Evolutionary conservation across 352 stramenopile genomes (phyloP), one percentile per base, ranked within the genome.

Genomic region (Phytopythium mirpurense): DNA sequence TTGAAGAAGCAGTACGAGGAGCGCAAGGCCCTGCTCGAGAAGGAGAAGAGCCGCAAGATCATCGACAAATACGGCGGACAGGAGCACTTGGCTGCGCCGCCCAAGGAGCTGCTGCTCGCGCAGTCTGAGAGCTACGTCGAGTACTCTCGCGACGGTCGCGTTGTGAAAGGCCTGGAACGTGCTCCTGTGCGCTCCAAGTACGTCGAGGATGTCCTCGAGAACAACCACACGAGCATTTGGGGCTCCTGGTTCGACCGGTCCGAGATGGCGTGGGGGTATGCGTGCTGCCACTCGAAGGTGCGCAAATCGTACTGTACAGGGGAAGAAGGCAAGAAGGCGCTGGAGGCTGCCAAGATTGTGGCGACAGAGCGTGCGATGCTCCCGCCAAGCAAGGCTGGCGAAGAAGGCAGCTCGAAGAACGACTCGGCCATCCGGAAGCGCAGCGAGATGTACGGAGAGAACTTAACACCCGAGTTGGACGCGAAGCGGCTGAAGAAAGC

Each of bases 201-300:
- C 67, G 83, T 99, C 31, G 97, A 99, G 74, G 95, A 99, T 64
- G 79, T 97, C 35, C 86, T 93, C 26, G 79, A 93, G 49, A 97
- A 97, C 68, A 98, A 98, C 65, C 97, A 99, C 66, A 96, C 79
- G 9, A 83, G 72, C 18, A 89, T 99, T 12, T 99, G 96, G 96
- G 97, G 97, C 21, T 98, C 88, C 29, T 99, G 95, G 72, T 99
- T 98, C 74, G 96, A 99, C 65, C 81, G 81, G 9, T 77, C 77
- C 14, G 90, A 92, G 18, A 95, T 91, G 65, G 59, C 71, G n/a
- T 99, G 97, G 97, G 97, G 97, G 5, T 99, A 98, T 72, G 83
- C 73, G 18, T 98, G 97, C 68, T 98, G 97, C 70, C 96, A 99
- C 67, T 98, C 89, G 1, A 92, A 90, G 46, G 80, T 98, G 9